A percentile compares a stretch with the other conserved stretches of the same genome.
Evolutionary conservation across 371 early-diverging fungal genomes (phyloP).

Genomic region (Batkoa obscura): DNA sequence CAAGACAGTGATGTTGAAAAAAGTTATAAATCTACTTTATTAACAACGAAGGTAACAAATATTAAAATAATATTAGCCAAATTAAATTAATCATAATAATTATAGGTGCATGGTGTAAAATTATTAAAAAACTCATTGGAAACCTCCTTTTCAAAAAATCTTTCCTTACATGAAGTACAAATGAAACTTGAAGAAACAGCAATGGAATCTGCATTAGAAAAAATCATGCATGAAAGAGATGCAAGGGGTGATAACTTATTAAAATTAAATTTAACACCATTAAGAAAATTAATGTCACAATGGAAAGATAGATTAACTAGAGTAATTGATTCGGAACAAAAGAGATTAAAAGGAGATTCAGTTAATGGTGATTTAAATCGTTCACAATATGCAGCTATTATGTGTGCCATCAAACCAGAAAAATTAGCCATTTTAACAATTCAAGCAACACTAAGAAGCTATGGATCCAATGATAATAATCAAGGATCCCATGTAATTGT

Average conservation of each 20-base stretch:
- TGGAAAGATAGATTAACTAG: conserved; percentile 61
- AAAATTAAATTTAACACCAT: conserved; percentile 25
- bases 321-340: conserved; percentile 41
- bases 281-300: conserved; percentile 34
- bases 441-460: conserved; percentile 47
- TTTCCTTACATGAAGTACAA: conserved; percentile 55
- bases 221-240: conserved; percentile 34
- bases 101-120: conserved; percentile 38
- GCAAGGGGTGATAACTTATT: conserved; percentile 32
- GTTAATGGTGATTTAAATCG: conserved; percentile 16
- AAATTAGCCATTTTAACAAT: conserved; percentile 73
- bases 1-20: conserved; percentile 3
- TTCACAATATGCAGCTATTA: conserved; percentile 41
- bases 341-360: conserved; percentile 18
- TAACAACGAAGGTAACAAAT: background rate
- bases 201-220: conserved; percentile 52
- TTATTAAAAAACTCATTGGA: conserved; percentile 53
- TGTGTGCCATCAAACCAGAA: conserved; percentile 47
- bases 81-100: no score
- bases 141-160: conserved; percentile 24
- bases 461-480: conserved; percentile 30
- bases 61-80: background rate
- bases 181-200: conserved; percentile 69
- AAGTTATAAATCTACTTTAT: background rate
- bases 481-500: conserved; percentile 42